A percentile compares a stretch with the other conserved stretches of the same genome.
phyloP scores from a whole-genome alignment of 306 rosid genomes.

The Mimosa bimucronata region DNA sequence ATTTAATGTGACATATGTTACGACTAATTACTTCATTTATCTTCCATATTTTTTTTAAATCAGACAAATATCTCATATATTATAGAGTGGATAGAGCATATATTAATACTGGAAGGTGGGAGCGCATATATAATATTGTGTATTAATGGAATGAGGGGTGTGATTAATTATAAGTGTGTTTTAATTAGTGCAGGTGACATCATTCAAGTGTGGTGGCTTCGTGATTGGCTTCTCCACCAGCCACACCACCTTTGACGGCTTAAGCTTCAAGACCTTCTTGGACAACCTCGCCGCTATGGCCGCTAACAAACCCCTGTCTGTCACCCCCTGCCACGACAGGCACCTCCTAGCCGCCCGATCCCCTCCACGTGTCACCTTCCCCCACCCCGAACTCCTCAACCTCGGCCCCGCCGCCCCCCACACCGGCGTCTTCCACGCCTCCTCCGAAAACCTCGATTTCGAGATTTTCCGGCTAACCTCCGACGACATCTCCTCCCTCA shows the following conservation, averaged over 20 bases:
- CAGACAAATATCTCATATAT: too few relatives aligned
- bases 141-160: too few relatives aligned
- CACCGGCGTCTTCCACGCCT: slow-evolving; percentile 49
- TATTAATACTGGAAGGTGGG: too few relatives aligned
- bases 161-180: not conserved
- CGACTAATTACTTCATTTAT: too few relatives aligned
- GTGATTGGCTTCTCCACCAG: slow-evolving; percentile 60
- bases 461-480: slow-evolving; percentile 51
- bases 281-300: slow-evolving; percentile 70
- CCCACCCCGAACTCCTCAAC: not conserved
- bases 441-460: slow-evolving; percentile 54
- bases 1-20: too few relatives aligned
- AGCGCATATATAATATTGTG: too few relatives aligned
- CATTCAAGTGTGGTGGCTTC: slow-evolving; percentile 77
- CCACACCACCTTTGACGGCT: slow-evolving; percentile 64
- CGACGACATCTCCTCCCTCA: slow-evolving; percentile 44
- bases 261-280: slow-evolving; percentile 66
- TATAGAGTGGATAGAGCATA: too few relatives aligned
- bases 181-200: slow-evolving; percentile 36
- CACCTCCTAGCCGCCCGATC: slow-evolving; percentile 68
- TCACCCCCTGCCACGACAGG: slow-evolving; percentile 57
- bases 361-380: slow-evolving; percentile 44
- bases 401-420: not conserved
- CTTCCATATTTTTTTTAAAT: too few relatives aligned
- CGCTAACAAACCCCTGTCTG: slow-evolving; percentile 48